Evolutionary conservation across 139 green algal species (phyloP).

Genomic region (Tetraselmis striata): DNA sequence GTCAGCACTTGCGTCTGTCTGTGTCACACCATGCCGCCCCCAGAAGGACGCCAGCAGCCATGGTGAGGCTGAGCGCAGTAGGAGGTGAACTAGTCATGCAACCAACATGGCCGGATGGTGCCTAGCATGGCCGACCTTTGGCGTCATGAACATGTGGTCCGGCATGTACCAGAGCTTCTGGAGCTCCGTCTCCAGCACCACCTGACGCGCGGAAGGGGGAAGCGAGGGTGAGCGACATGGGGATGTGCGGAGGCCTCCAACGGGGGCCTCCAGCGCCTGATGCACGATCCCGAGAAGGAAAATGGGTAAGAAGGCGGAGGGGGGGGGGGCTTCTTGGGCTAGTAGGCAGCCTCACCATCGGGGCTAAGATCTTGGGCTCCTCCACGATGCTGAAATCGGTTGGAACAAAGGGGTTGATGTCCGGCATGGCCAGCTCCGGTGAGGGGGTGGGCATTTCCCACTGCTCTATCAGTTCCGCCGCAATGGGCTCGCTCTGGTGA

Average conservation of each 20-base stretch:
- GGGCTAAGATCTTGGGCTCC: slow-evolving; percentile 10
- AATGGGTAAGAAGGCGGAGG: no score
- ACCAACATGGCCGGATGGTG: no score
- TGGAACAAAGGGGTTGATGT: slow-evolving; percentile 77
- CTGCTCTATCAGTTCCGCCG: background rate
- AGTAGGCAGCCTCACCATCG: no score
- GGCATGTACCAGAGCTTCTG: slow-evolving; percentile 30
- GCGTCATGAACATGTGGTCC: slow-evolving; percentile 25
- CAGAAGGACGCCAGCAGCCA: no score
- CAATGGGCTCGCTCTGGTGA: background rate
- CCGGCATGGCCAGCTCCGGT: slow-evolving; percentile 59
- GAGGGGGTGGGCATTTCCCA: background rate
- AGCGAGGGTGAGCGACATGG: background rate
- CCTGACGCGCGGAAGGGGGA: slow-evolving; percentile 3
- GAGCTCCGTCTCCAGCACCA: slow-evolving; percentile 5
- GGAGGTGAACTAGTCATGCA: no score
- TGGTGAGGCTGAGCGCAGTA: no score
- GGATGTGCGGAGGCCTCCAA: no score
- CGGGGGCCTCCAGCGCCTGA: no score
- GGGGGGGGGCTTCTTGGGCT: no score
- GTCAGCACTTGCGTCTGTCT: no score
- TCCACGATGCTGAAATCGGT: slow-evolving; percentile 56
- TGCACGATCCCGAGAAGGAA: no score
- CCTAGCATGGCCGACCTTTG: slow-evolving; percentile 24
- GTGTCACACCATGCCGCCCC: no score